Conservation (phyloP, 2,329 filamentous ascomycete species). For the Metarhizium rileyi region DNA sequence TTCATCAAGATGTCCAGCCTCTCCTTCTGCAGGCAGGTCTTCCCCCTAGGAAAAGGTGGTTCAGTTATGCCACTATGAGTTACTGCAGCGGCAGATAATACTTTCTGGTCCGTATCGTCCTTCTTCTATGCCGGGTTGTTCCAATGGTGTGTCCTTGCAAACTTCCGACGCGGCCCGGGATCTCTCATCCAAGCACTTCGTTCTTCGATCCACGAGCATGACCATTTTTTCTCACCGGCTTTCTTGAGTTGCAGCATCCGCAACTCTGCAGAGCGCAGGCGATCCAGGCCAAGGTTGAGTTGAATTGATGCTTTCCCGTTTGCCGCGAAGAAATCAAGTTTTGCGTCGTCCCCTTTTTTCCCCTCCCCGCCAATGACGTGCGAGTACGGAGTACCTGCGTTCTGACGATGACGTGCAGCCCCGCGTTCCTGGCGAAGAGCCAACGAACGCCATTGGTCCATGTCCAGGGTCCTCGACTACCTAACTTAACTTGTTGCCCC, state of each 20-base stretch:
- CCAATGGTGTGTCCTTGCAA: too few species aligned
- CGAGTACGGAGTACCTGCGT: too few species aligned
- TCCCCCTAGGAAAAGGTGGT: neutral
- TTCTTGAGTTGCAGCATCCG: too few species aligned
- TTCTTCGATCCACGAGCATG: too few species aligned
- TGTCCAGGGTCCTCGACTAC: neutral
- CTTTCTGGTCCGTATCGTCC: neutral
- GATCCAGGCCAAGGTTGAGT: too few species aligned
- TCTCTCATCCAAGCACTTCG: too few species aligned
- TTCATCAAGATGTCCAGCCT: neutral
- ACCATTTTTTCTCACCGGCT: too few species aligned
- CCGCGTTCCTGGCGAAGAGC: neutral
- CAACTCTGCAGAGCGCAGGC: too few species aligned
- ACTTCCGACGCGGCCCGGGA: too few species aligned
- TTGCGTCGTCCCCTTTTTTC: neutral
- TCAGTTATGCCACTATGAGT: neutral
- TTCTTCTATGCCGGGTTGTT: neutral
- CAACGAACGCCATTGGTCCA: neutral
- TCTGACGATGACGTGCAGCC: neutral
- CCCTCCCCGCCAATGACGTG: neutral
- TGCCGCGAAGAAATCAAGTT: neutral
- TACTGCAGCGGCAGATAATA: neutral
- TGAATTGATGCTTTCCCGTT: neutral
- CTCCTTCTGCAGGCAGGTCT: neutral
- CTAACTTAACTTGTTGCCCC: slow-evolving; percentile 1